Evolutionary conservation across 2,329 filamentous ascomycete species (phyloP).

Genomic region (Fonsecaea monophora): DNA sequence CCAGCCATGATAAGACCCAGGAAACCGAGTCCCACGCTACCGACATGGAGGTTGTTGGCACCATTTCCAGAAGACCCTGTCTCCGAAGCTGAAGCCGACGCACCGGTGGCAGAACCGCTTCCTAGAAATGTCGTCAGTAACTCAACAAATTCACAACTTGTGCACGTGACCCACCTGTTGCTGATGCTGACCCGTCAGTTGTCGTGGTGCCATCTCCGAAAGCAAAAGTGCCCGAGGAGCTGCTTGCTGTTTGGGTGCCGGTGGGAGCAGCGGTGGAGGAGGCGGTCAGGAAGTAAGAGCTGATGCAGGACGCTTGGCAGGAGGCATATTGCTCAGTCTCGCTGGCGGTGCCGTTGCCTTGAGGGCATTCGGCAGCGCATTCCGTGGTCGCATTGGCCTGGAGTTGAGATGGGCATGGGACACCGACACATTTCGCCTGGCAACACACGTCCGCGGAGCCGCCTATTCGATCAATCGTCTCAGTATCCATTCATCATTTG

Average conservation of each 20-base stretch:
- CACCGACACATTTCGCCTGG: conserved; percentile 58
- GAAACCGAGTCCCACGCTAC: conserved; percentile 33
- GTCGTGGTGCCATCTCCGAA: conserved; percentile 36
- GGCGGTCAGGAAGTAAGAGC: conserved; percentile 55
- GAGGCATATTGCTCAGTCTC: conserved; percentile 55
- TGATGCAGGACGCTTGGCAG: conserved; percentile 60
- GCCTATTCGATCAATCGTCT: conserved; percentile 44
- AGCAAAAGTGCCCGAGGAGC: conserved; percentile 37
- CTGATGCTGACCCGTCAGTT: conserved; percentile 29
- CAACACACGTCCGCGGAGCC: conserved; percentile 56
- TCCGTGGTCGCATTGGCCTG: conserved; percentile 59
- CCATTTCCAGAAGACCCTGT: conserved; percentile 27
- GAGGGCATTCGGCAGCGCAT: conserved; percentile 60
- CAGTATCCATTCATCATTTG: not conserved
- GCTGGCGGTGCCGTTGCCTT: conserved; percentile 57
- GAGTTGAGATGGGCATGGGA: conserved; percentile 59
- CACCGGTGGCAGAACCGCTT: conserved; percentile 24
- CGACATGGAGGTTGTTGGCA: conserved; percentile 27
- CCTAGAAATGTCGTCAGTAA: conserved; percentile 12
- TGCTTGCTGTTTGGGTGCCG: conserved; percentile 37
- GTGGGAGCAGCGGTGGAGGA: conserved; percentile 40
- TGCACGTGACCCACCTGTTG: conserved; percentile 22
- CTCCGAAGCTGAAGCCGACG: conserved; percentile 27
- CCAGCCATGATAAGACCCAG: conserved; percentile 38
- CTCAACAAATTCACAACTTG: not conserved